Percentiles rank a stretch among this genome's conserved stretches.
Conservation (phyloP, 345 rosid genomes). For the Brassica carinata region DNA sequence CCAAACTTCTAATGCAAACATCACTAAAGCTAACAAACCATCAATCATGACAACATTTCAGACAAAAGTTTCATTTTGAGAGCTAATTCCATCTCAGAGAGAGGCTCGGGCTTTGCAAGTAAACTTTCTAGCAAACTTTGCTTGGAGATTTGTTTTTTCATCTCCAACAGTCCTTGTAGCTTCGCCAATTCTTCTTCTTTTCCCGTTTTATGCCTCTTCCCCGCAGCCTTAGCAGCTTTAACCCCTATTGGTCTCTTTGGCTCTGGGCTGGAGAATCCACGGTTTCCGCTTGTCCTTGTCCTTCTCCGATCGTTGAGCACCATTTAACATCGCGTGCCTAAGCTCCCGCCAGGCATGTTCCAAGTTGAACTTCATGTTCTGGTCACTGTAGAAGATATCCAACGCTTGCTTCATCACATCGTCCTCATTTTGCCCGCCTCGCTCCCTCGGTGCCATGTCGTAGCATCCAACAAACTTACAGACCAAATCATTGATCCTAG, state of each 20-base stretch:
- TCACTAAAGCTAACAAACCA: background rate
- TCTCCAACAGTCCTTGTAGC: background rate
- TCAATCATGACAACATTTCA: background rate
- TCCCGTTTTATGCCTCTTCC: background rate
- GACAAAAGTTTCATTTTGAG: background rate
- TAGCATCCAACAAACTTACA: too few species aligned
- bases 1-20: background rate
- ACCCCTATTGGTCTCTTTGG: background rate
- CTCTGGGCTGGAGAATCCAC: background rate
- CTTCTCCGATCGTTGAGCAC: background rate
- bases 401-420: too few species aligned
- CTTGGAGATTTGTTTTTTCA: background rate
- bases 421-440: too few species aligned
- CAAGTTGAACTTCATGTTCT: background rate
- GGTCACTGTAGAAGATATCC: background rate
- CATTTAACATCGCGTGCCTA: background rate
- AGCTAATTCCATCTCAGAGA: background rate
- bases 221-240: background rate
- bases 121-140: background rate
- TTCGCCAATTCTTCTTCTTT: background rate
- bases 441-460: too few species aligned
- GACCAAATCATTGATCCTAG: too few species aligned
- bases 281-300: background rate
- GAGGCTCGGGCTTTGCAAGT: background rate
- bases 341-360: background rate